A percentile compares a stretch with the other conserved stretches of the same genome.
phyloP scores from a whole-genome alignment of 1,284 basidiomycete genomes.

The Pterulicium gracile region DNA sequence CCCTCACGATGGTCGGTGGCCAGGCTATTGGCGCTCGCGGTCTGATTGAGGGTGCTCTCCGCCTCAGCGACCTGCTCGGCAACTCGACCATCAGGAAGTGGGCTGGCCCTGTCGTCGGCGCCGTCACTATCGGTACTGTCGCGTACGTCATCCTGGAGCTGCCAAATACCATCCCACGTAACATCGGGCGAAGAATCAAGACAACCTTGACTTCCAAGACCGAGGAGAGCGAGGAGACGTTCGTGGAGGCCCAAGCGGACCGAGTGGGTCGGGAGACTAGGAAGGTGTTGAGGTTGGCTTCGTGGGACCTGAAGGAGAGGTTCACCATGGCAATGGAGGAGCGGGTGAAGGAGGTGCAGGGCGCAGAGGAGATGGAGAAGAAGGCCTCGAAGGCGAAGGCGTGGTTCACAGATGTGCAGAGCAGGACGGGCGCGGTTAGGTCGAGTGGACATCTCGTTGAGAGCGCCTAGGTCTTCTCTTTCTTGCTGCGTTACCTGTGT shows the following conservation, averaged over 20 bases:
- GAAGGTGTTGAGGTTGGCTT: constrained; percentile 89
- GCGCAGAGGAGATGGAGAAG: constrained; percentile 66
- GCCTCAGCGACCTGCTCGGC: constrained; percentile 70
- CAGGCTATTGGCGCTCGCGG: constrained; percentile 71
- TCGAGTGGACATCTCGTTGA: constrained; percentile 20
- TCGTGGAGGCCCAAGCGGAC: constrained; percentile 59
- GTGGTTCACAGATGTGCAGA: constrained; percentile 57
- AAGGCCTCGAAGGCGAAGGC: constrained; percentile 62
- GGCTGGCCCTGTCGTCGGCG: constrained; percentile 80
- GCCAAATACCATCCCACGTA: constrained; percentile 85
- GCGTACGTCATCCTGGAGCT: constrained; percentile 86
- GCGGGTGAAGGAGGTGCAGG: constrained; percentile 63
- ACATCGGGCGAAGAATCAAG: constrained; percentile 74
- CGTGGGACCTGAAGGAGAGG: constrained; percentile 83
- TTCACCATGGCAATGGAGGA: constrained; percentile 80
- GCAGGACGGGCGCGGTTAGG: constrained; percentile 48
- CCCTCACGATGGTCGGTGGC: constrained; percentile 71
- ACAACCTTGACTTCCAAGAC: constrained; percentile 37
- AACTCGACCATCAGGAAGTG: constrained; percentile 81
- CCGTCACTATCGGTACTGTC: constrained; percentile 63
- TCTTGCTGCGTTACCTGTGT: not conserved
- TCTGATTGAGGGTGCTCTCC: constrained; percentile 67
- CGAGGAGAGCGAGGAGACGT: constrained; percentile 32
- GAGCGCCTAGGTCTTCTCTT: constrained; percentile 10
- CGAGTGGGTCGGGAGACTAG: constrained; percentile 82